Percentiles rank a stretch among this genome's conserved stretches.
These are phyloP conservation scores for Phytophthora cajani DNA, from an alignment of 352 stramenopile species.

Conservation along the genomic window DNA sequence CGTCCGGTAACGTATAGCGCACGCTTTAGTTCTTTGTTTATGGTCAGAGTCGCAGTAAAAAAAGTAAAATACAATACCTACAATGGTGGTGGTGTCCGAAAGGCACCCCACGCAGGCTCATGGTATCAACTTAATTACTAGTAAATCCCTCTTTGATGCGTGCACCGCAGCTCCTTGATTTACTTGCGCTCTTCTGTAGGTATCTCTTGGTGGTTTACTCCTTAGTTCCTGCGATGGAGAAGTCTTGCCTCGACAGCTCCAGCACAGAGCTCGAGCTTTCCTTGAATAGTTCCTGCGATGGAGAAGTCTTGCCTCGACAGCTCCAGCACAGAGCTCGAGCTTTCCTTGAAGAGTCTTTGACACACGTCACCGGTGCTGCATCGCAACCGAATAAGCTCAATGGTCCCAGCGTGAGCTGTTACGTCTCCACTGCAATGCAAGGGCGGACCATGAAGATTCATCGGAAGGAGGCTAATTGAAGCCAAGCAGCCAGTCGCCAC, in stretches of 20 bases:
- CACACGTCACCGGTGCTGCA: slow-evolving; percentile 4
- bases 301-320: background rate
- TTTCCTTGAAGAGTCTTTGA: slow-evolving; percentile 18
- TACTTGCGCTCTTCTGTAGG: background rate
- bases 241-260: background rate
- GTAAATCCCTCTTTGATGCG: too few species aligned
- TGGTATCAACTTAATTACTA: too few species aligned
- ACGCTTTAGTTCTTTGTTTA: background rate
- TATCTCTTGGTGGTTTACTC: background rate
- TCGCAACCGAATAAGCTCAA: slow-evolving; percentile 17
- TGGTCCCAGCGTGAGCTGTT: slow-evolving; percentile 3
- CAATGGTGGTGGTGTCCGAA: too few species aligned
- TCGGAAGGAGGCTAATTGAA: background rate
- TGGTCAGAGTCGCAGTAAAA: background rate
- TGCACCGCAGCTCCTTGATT: background rate
- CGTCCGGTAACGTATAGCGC: slow-evolving; percentile 14
- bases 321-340: background rate
- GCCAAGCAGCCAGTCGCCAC: slow-evolving; percentile 9
- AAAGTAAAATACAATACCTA: background rate
- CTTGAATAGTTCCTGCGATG: slow-evolving; percentile 5
- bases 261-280: background rate
- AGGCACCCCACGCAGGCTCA: too few species aligned
- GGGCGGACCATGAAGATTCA: slow-evolving; percentile 6
- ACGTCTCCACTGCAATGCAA: slow-evolving; percentile 18
- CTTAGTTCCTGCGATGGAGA: background rate